Conservation (phyloP, 2,329 filamentous ascomycete genomes). For the Orbilia quercus region DNA sequence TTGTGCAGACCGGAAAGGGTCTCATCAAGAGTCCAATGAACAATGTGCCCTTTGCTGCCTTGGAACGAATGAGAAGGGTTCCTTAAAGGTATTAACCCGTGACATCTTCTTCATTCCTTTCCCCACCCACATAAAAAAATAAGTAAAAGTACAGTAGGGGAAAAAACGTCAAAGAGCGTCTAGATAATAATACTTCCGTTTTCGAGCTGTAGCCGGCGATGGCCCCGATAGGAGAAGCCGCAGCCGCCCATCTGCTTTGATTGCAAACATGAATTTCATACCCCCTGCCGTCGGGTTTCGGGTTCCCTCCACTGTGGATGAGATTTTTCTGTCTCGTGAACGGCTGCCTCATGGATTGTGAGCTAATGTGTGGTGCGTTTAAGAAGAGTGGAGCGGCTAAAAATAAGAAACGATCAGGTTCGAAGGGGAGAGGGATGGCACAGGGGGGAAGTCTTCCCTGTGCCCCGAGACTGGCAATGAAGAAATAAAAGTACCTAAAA, state of each 20-base stretch:
- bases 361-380: constrained; percentile 29
- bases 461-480: constrained; percentile 49
- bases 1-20: constrained; percentile 12
- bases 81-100: constrained; percentile 18
- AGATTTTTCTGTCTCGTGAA: constrained; percentile 52
- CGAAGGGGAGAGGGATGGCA: constrained; percentile 24
- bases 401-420: constrained; percentile 50
- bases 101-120: constrained; percentile 13
- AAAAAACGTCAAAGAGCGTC: constrained; percentile 25
- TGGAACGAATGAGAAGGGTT: neutral
- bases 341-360: constrained; percentile 52
- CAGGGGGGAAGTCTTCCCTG: constrained; percentile 49
- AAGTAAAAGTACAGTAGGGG: too few species aligned
- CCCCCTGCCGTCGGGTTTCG: constrained; percentile 55
- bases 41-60: constrained; percentile 14
- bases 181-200: constrained; percentile 43
- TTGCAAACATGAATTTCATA: constrained; percentile 33
- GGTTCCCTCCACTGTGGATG: constrained; percentile 43
- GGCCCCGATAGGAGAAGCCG: constrained; percentile 54
- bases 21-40: constrained; percentile 7
- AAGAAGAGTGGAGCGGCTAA: constrained; percentile 47
- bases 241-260: constrained; percentile 43
- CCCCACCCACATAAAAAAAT: constrained; percentile 24
- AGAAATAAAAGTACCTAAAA: constrained; percentile 40
- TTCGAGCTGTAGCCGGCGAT: constrained; percentile 50